Base-by-base conservation (phyloP, 2,329 filamentous ascomycete species). In the Sodiomyces alkalinus region DNA sequence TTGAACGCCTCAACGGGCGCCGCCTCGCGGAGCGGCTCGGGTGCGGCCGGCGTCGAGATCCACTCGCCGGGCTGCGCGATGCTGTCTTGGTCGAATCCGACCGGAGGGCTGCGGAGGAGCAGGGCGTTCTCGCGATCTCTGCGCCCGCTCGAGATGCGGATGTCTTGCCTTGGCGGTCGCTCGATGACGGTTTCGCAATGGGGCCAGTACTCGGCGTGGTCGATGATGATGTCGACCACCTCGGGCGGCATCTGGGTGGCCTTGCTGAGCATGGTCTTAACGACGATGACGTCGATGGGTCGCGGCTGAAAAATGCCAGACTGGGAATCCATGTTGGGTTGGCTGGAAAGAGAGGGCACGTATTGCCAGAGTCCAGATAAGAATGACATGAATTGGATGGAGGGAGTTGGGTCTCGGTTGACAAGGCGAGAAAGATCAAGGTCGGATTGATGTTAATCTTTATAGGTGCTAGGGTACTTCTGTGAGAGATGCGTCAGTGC, bases 151-250 rank as follows among this genome's bases (percentile, higher is more conserved):
- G 14, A 19, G 7, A 55, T 39, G 2, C 30, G 27, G 3, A 52
- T 21, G 5, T 36, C 23, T 12, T 30, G 27, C 4, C 33, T 26
- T 4, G 28, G 28, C 4, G 24, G 26, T 22, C 38, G 51, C 12
- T 53, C 36, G 9, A 53, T 36, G 17, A 43, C 43, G 14, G 47
- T 53, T 28, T 27, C 36, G 25, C 61, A 59, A 37, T 63, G 62
- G 10, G 61, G 62, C 71, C 72, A 77, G 46, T 75, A 76, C 46
- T 74, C 69, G 30, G 69, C 72, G 17, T 53, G 44, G 40, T 77
- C 70, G 30, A 75, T 46, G 25, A 77, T 59, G 25, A 47, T 43
- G 39, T 74, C 62, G 20, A 71, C 50, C 0, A 77, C 33, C 34
- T 75, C 71, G 2, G 54, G 44, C 0, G 72, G 71, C 2, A 76